Evolutionary conservation across 139 green algal genomes (phyloP), one percentile per base, ranked within the genome.

Genomic region (Asterochloris erici): DNA sequence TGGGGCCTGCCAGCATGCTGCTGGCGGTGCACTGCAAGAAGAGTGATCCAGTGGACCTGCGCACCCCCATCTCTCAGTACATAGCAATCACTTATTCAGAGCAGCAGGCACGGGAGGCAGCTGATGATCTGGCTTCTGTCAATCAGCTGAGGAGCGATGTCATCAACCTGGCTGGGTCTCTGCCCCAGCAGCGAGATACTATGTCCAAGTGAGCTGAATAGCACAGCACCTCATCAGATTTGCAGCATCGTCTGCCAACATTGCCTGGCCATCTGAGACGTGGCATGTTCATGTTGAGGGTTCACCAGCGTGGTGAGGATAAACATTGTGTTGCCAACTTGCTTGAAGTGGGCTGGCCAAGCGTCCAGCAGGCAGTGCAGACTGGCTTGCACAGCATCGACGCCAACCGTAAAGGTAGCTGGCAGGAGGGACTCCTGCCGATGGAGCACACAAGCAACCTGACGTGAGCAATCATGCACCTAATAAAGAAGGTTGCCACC

Each of bases 11-110:
- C 24, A 77, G 82, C 60, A 82, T 85, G 82, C 61, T 95, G 79
- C 84, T 97, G 14, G 93, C 92, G 0, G 91, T 96, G 27, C 91
- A 96, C 80, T 93, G 87, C 84, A 98, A 98, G 86, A 90, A 90
- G 54, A 88, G 87, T 0, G 94, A 97, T 9, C 69, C 82, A 13
- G 73, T 94, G 10, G 93, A 97, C 77, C 66, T 97, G 11, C 95
- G 93, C 69, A 62, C 60, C 4, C 90, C 92, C 0, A 84, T 98
- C 10, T 75, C 89, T 21, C 78, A 82, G 0, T 98, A 97, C 74
- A 90, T 96, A 14, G 66, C 74, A 10, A 62, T 26, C 0, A 93
- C 84, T 9, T 98, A 87, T 74, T 82, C 74, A 11, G 68, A 82
- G 29, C 74, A 84, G 54, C 84, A 87, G 12, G 86, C 89, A 1